Evolutionary conservation across 352 stramenopile species (phyloP), one percentile per base, ranked within the genome.

Genomic region (Phytophthora chlamydospora): DNA sequence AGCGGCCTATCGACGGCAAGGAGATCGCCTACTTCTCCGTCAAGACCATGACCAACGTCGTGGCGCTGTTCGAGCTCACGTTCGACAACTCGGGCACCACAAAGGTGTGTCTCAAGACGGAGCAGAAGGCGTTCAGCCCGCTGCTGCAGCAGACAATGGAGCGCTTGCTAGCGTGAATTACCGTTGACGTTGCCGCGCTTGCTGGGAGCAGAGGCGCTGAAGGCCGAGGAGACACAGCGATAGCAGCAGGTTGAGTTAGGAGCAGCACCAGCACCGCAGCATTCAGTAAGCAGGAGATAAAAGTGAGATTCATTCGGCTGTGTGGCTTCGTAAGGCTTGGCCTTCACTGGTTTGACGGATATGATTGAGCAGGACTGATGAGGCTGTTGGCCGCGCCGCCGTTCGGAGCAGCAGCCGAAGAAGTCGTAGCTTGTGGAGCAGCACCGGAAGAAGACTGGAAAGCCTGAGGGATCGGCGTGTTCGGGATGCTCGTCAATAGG

Each of bases 11-110:
- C 8, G 92, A 97, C 57, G 93, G 89, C 58, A 97, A 98, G 75
- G 93, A 98, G 63, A 96, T 98, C 45, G 93, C 95, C 14, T 99
- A 99, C 68, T 98, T 98, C 68, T 97, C 82, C n/a, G 80, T 96
- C 75, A 95, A 96, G 65, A 98, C 90, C 48, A 89, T 97, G 60
- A 98, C 91, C 17, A 95, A 94, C 34, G 88, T 97, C 54, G 78
- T 93, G 16, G 96, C 97, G 55, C 82, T 98, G 11, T 91, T 97
- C 29, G 96, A 99, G 70, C 84, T 98, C 52, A 98, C 95, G 44
- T 98, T 98, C 72, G 97, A 98, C 67, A 93, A 88, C 41, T 90
- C 96, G 27, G 87, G 85, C 66, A 81, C 76, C 16, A 90, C 80
- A 42, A 98, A 98, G 73, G 87, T 98, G 66, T 98, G 95, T 60